Evolutionary conservation across 148 eudicot species (phyloP), one percentile per base, ranked within the genome.

Genomic region (Vaccinium vitisidaea): DNA sequence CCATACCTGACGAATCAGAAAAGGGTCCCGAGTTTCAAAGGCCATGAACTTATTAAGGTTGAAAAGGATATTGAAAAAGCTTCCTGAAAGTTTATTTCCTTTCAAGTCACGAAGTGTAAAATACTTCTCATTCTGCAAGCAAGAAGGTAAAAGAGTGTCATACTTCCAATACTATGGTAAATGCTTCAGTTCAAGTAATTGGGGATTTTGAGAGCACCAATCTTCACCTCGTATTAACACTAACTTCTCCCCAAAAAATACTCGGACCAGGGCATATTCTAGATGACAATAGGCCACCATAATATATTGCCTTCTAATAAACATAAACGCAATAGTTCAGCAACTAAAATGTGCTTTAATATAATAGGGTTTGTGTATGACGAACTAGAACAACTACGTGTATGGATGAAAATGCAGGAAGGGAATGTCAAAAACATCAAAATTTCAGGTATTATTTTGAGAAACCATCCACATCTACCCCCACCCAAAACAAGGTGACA

Each of bases 21-120:
- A 96, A 2, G 99, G 99, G 84, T 96, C 99, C 74, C 99, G 99
- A 82, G 95, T 93, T 91, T 96, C 99, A 83, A 92, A 96, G 7
- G 99, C 99, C 99, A 96, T 93, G 85, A 94, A 96, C 91, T 96
- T 96, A 79, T 96, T 96, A 46, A 96, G 94, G 84, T 96, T 96
- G 61, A 96, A 96, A 83, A 96, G 98, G 78, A 96, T 92, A 84
- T 96, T 96, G 80, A 96, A 94, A 65, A 95, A 93, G 84, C 97
- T 96, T 83, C 97, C 95, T 10, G 99, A 90, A 59, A 96, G 95
- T 87, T 85, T 94, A 88, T 91, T 89, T 21, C 93, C 93, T 88
- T 95, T 96, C 87, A 96, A 85, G 89, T 96, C 98, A 82, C 89
- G 93, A 39, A 96, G 86, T 49, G 98, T 95, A 82, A 93, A 83